Evolutionary conservation across 2,329 filamentous ascomycete genomes (phyloP).

Genomic region (Aspergillus ibericus): DNA sequence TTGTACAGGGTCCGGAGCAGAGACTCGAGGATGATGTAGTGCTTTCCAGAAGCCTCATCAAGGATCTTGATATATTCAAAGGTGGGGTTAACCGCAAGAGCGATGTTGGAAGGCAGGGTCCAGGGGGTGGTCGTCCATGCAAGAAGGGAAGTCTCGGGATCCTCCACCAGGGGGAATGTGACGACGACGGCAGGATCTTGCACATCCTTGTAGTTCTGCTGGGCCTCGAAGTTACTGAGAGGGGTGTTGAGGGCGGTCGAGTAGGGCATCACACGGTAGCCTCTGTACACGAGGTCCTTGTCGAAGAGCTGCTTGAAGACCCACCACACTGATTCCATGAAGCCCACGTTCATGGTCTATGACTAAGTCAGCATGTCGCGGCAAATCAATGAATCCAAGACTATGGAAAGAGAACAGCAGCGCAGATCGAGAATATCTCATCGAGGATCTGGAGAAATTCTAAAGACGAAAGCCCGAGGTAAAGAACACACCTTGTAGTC

Average conservation of each 20-base stretch:
- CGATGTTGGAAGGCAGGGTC: slow-evolving; percentile 81
- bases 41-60: slow-evolving; percentile 77
- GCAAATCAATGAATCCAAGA: not conserved
- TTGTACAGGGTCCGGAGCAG: slow-evolving; percentile 84
- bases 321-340: slow-evolving; percentile 98
- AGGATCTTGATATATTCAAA: slow-evolving; percentile 86
- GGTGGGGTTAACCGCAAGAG: slow-evolving; percentile 73
- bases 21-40: slow-evolving; percentile 82
- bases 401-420: not conserved
- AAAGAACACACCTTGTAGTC: slow-evolving; percentile 73
- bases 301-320: slow-evolving; percentile 91
- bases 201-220: slow-evolving; percentile 92
- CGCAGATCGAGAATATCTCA: not conserved
- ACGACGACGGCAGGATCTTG: slow-evolving; percentile 89
- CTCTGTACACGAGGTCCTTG: slow-evolving; percentile 85
- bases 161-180: slow-evolving; percentile 77
- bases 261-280: slow-evolving; percentile 91
- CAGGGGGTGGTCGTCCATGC: slow-evolving; percentile 90
- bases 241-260: slow-evolving; percentile 87
- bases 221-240: slow-evolving; percentile 89
- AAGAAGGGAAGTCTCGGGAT: slow-evolving; percentile 72
- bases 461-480: not conserved
- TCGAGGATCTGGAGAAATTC: not conserved
- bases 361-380: slow-evolving; percentile 5
- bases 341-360: slow-evolving; percentile 86